A percentile compares a stretch with the other conserved stretches of the same genome.
Evolutionary conservation across 208 protist genomes (phyloP).

Genomic region (Blechomonas ayalai): DNA sequence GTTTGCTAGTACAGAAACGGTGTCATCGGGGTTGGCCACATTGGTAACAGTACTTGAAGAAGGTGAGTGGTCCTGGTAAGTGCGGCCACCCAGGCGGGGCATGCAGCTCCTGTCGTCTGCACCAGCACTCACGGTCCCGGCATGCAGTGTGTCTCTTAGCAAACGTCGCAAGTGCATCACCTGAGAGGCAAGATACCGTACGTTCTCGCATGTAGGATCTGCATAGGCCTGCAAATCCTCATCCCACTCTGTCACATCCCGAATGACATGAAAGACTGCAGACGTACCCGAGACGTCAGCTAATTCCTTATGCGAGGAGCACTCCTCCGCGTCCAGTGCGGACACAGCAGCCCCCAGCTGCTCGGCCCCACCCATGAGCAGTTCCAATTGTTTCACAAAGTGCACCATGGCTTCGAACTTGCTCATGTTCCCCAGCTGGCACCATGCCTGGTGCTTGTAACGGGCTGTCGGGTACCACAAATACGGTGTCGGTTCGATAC

Average conservation of each 20-base stretch:
- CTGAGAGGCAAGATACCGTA: slow-evolving; percentile 35
- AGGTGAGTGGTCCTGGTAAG: background rate
- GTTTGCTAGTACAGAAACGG: background rate
- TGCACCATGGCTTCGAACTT: slow-evolving; percentile 82
- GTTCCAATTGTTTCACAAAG: slow-evolving; percentile 54
- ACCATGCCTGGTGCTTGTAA: slow-evolving; percentile 72
- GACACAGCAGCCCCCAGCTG: slow-evolving; percentile 9
- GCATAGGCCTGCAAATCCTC: slow-evolving; percentile 33
- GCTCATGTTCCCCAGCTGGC: slow-evolving; percentile 47
- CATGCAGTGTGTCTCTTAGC: background rate
- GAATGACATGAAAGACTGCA: too few relatives aligned
- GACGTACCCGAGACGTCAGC: too few relatives aligned
- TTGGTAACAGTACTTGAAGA: background rate
- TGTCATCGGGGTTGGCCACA: background rate
- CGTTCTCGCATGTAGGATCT: slow-evolving; percentile 27
- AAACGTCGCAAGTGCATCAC: slow-evolving; percentile 37
- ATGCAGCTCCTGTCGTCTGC: background rate
- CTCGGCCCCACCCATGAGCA: slow-evolving; percentile 7
- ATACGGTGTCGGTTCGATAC: slow-evolving; percentile 39
- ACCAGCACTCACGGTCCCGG: background rate
- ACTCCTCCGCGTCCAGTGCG: background rate
- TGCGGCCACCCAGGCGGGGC: too few relatives aligned
- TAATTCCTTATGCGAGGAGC: too few relatives aligned
- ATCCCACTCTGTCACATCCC: too few relatives aligned
- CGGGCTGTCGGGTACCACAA: slow-evolving; percentile 57